Conservation (phyloP, 257 asterid genomes). For the Solanum paucissectum region DNA sequence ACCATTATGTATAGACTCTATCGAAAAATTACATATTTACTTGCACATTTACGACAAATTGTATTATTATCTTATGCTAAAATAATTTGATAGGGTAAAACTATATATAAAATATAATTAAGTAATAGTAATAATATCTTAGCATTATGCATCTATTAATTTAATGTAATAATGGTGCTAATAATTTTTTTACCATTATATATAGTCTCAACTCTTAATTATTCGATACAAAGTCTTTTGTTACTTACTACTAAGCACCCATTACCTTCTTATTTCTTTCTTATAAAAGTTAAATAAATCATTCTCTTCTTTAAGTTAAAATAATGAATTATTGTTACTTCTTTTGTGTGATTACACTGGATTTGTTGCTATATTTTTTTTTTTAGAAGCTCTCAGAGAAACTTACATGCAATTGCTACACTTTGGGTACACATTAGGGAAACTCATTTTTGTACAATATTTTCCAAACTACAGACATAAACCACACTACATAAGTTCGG, state of each 20-base stretch:
- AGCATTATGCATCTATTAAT: background rate
- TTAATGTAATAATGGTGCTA: background rate
- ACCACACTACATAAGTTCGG: fast-evolving
- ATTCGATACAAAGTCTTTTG: background rate
- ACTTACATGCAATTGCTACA: background rate
- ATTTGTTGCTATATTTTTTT: too few relatives aligned
- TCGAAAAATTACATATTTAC: background rate
- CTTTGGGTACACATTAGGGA: background rate
- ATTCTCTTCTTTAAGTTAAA: background rate
- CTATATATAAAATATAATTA: background rate
- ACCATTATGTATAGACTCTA: too few relatives aligned
- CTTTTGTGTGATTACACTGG: too few relatives aligned
- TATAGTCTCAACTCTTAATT: background rate
- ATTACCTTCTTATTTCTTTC: background rate
- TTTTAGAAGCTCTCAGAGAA: background rate
- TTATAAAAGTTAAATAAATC: background rate
- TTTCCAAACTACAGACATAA: background rate
- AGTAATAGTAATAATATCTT: background rate
- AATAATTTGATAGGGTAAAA: background rate
- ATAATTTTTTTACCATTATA: background rate
- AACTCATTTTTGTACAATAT: background rate
- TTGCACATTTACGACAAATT: background rate
- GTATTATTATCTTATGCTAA: background rate
- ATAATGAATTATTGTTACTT: background rate
- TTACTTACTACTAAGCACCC: background rate